Percentiles rank a stretch among this genome's conserved stretches.
Conservation (phyloP, 345 rosid genomes). For the Theobroma cacao region DNA sequence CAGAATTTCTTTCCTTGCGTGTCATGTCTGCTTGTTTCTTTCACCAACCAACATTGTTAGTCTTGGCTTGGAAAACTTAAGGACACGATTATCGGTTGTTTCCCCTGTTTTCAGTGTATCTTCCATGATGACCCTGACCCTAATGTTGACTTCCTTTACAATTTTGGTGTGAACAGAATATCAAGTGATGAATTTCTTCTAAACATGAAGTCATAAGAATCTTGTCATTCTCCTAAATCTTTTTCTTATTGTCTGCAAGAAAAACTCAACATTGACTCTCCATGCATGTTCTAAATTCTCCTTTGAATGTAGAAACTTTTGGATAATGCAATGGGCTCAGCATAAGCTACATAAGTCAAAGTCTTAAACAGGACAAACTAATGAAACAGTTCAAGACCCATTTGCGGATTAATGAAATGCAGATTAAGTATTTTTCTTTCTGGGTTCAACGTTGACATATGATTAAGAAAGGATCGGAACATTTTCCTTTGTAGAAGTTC, state of each 20-base stretch:
- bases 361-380: neutral
- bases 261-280: neutral
- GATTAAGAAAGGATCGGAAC: too few species aligned
- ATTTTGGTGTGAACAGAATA: neutral
- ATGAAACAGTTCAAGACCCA: neutral
- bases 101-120: neutral
- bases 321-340: neutral
- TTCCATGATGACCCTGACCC: neutral
- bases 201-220: neutral
- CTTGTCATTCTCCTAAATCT: too few species aligned
- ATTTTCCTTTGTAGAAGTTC: too few species aligned
- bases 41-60: neutral
- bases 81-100: neutral
- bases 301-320: neutral
- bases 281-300: neutral
- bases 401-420: neutral
- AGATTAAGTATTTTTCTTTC: too few species aligned
- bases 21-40: neutral
- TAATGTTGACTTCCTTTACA: neutral
- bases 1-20: too few species aligned
- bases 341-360: neutral
- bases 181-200: neutral
- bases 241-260: neutral
- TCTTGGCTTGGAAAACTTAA: neutral
- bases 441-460: too few species aligned